Evolutionary conservation across 2,329 filamentous ascomycete genomes (phyloP), one percentile per base, ranked within the genome.

Genomic region (Alternaria sp.): DNA sequence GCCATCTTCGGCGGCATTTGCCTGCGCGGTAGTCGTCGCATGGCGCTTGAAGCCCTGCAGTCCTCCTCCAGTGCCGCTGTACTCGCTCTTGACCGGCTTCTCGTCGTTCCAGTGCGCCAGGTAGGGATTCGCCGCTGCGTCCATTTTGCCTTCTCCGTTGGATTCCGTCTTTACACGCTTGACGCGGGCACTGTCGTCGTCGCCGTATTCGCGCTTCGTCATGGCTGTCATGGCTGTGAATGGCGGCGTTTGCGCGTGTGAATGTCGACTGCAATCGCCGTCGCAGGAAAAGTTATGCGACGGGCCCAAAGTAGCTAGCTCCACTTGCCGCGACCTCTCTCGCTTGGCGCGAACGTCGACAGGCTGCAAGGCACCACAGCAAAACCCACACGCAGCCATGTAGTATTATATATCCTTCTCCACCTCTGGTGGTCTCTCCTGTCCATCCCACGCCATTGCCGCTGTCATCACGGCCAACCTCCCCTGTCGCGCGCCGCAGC

Each of bases 21-120:
- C 93, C 80, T 92, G 85, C 61, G 84, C 82, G 5, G 92, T 88
- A 2, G 93, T 98, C 1, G 93, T 96, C 57, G 87, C 80, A 77
- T 96, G 93, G 66, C 91, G 88, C 77, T 85, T 87, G 79, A 97
- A 88, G 58, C 84, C 82, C 40, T 84, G 82, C 56, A 96, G 72
- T 21, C 53, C 59, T 44, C 61, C 40, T 39, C 82, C 46, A 84
- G 58, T 62, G 61, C 63, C 65, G 41, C 61, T 61, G 36, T 61
- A 56, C 60, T 62, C 68, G 70, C 67, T 72, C 64, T 70, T 72
- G 72, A 66, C 77, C 70, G 56, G 67, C 63, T 66, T 54, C 61
- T 85, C 80, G 63, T 89, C 84, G 79, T 94, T 88, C 87, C 90
- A 90, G 79, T 99, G 95, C 56, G 93, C 91, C 62, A 99, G 87